These are phyloP conservation scores for Aspergillus incahuasiensis DNA, from an alignment of 495 filamentous ascomycete genomes.

Conservation along the genomic window DNA sequence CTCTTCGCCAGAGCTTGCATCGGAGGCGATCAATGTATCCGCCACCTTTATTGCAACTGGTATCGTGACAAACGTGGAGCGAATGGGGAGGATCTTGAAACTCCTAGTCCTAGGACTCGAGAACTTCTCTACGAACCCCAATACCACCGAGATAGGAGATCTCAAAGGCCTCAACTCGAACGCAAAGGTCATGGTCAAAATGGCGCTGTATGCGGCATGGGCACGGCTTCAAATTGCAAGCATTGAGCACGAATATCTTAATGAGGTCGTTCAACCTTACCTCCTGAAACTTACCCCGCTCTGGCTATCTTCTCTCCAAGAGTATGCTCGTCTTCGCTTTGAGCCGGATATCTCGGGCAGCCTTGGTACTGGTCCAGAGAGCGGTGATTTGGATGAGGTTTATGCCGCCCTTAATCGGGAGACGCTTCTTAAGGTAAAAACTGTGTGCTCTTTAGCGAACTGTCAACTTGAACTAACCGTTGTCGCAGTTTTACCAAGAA, in stretches of 20 bases:
- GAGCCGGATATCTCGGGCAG: slow-evolving; percentile 95
- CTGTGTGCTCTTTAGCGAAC: too few species aligned
- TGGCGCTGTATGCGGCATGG: slow-evolving; percentile 96
- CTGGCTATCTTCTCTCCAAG: slow-evolving; percentile 88
- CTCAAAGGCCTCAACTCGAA: slow-evolving; percentile 92
- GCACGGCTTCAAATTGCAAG: slow-evolving; percentile 97
- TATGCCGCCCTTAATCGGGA: slow-evolving; percentile 93
- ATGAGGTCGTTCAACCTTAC: slow-evolving; percentile 84
- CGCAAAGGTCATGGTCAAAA: slow-evolving; percentile 96
- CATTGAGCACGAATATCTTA: slow-evolving; percentile 84
- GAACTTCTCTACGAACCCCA: slow-evolving; percentile 74
- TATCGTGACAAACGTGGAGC: slow-evolving; percentile 94
- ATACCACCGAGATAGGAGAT: slow-evolving; percentile 87
- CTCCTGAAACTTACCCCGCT: slow-evolving; percentile 82
- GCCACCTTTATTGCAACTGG: slow-evolving; percentile 94
- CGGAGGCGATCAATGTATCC: slow-evolving; percentile 96
- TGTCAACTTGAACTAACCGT: slow-evolving; percentile 20
- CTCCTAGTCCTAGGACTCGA: slow-evolving; percentile 87
- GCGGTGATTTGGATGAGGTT: slow-evolving; percentile 79
- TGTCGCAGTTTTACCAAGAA: slow-evolving; percentile 80
- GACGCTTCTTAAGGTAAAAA: slow-evolving; percentile 68
- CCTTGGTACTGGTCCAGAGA: slow-evolving; percentile 60
- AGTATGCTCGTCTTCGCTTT: slow-evolving; percentile 90
- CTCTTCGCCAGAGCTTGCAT: slow-evolving; percentile 90
- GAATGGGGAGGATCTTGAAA: slow-evolving; percentile 96